Conservation (phyloP, 306 rosid species). For the Cucumis hystrix region DNA sequence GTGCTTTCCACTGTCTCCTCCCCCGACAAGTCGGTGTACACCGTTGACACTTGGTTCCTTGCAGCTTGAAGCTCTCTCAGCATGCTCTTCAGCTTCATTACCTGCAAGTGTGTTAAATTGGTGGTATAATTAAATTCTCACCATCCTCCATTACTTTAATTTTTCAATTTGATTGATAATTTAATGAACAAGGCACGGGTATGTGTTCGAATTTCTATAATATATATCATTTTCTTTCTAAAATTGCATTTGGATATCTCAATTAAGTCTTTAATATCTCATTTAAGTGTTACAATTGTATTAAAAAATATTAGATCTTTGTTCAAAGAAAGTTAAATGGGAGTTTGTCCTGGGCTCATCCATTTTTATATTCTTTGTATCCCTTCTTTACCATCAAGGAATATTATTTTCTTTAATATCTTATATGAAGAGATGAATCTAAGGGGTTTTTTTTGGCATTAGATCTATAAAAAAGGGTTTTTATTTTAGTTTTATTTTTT, state of each 20-base stretch:
- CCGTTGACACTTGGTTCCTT: conserved; percentile 45
- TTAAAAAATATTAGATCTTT: neutral
- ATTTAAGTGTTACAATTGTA: too few species aligned
- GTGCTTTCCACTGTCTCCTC: conserved; percentile 91
- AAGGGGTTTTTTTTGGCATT: neutral
- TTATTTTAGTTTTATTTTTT: too few species aligned
- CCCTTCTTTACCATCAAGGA: neutral
- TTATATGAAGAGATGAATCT: too few species aligned
- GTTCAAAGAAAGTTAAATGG: neutral
- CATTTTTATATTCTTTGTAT: neutral
- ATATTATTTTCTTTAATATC: neutral
- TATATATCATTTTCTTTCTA: too few species aligned
- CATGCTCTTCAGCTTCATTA: conserved; percentile 51
- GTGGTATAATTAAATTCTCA: neutral
- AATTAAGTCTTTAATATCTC: too few species aligned
- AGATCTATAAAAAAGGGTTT: too few species aligned
- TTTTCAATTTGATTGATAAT: too few species aligned
- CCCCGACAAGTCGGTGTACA: conserved; percentile 62
- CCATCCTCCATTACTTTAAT: too few species aligned
- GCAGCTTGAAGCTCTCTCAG: conserved; percentile 44
- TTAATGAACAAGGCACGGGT: too few species aligned
- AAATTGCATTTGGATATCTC: too few species aligned
- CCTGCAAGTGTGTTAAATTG: conserved; percentile 16
- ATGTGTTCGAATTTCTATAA: too few species aligned
- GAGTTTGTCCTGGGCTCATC: neutral